Evolutionary conservation across 768 basidiomycete genomes (phyloP), one percentile per base, ranked within the genome.

Genomic region (Tylopilus plumbeoviolaceoides): DNA sequence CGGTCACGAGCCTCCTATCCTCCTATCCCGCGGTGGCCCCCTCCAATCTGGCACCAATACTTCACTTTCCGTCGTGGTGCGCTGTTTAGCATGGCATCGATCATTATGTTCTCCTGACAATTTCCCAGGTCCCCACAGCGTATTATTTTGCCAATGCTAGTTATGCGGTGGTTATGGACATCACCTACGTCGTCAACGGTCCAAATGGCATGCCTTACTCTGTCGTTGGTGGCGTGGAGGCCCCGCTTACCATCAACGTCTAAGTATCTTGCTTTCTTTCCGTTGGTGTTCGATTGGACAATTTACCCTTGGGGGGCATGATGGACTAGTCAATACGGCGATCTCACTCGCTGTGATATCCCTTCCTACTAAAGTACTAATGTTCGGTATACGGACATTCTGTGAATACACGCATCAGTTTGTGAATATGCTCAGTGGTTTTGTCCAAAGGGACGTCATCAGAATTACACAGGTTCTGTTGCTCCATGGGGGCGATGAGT

Each of bases 1-100:
- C 27, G 67, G 68, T 20, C 1, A 60, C 28, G 70, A 69, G 21
- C 61, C 67, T 35, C 63, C 61, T 4, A 70, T 69, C 55, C 63
- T 69, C 38, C 45, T 69, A 44, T 51, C 53, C 36, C 67, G 67
- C 45, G 55, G 54, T 23, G 62, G 54, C 21, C 60, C 57, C 21
- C 46, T 63, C 25, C 4, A 41, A 12, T 7, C 53, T 14, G 54
- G 31, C 11, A 59, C 43, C 18, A 39, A 55, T 0, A 49, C 63
- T 17, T 40, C 49, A 27, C 59, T 67, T 44, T 59, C 59, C 15
- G 55, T 58, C 33, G n/a, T 27, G 50, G 66, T 69, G 50, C 27
- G 7, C 23, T 42, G 20, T 33, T 36, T 15, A 4, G 7, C 20
- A 33, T 28, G 18, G 0, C 20, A 27, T 6, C 7, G 27, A 27